These are phyloP conservation scores for Sequoiadendron giganteum DNA, from an alignment of 75 land plant species.

Conservation along the genomic window DNA sequence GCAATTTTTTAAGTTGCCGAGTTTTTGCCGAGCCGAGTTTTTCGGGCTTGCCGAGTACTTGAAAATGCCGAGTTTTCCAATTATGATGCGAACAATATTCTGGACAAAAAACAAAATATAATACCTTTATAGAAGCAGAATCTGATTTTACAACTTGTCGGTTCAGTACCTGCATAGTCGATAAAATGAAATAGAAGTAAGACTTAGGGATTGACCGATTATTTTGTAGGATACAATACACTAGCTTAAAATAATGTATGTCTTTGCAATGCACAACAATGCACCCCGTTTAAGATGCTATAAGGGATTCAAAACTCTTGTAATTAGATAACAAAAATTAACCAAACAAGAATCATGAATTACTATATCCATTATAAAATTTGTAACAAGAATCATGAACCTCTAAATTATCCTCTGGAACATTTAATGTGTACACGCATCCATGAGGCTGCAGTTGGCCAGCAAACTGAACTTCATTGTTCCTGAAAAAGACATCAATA, in stretches of 20 bases:
- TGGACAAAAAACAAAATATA: background rate
- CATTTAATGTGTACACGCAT: constrained; percentile 53
- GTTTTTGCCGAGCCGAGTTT: too few species aligned
- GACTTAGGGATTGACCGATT: constrained; percentile 4
- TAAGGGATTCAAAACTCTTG: background rate
- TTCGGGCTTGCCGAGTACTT: too few species aligned
- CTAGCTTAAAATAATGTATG: background rate
- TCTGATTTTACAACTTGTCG: constrained; percentile 98
- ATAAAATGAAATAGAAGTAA: background rate
- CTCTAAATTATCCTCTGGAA: constrained; percentile 61
- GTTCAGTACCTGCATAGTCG: constrained; percentile 61
- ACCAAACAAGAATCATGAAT: background rate
- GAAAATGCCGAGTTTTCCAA: too few species aligned
- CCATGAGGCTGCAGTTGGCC: constrained; percentile 91
- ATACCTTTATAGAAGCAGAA: constrained; percentile 90
- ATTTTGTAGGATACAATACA: background rate
- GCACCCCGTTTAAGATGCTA: background rate
- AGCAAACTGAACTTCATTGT: constrained; percentile 97
- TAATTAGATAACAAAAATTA: background rate
- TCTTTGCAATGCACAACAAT: background rate
- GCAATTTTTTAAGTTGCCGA: too few species aligned
- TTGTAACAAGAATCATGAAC: constrained; percentile 20
- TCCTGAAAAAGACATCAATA: constrained; percentile 42
- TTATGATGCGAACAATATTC: background rate
- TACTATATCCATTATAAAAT: constrained; percentile 5